phyloP scores from a whole-genome alignment of 2,329 filamentous ascomycete genomes.

The Pestalotiopsis sp. region DNA sequence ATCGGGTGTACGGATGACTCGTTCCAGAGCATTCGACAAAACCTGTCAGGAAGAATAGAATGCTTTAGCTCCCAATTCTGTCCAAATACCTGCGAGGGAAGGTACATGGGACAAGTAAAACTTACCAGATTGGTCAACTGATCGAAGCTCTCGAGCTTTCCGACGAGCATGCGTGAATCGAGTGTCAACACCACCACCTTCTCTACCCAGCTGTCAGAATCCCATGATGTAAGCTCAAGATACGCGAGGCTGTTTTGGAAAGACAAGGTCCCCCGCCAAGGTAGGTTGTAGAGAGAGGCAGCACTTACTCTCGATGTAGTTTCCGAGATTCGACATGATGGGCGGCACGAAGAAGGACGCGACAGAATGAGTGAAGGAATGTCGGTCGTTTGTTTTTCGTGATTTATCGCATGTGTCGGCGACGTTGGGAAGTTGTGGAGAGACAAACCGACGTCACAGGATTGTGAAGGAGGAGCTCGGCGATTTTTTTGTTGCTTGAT shows the following conservation, averaged over 20 bases:
- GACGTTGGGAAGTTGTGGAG: not conserved
- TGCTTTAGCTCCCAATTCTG: not conserved
- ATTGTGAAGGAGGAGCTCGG: not conserved
- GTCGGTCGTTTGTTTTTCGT: not conserved
- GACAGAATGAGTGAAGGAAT: not conserved
- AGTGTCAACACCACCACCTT: conserved; percentile 90
- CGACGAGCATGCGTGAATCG: conserved; percentile 85
- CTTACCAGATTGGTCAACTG: conserved; percentile 84
- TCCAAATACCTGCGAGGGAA: not conserved
- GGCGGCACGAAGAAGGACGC: not conserved
- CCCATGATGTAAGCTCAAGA: conserved; percentile 19
- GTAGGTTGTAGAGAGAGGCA: not conserved
- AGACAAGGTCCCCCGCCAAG: not conserved
- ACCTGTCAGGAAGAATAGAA: conserved; percentile 53
- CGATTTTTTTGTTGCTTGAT: too few species aligned
- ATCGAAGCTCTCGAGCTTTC: conserved; percentile 83
- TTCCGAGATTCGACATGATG: conserved; percentile 34
- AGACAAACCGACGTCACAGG: not conserved
- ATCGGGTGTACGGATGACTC: conserved; percentile 84
- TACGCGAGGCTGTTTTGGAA: conserved; percentile 7
- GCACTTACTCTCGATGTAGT: conserved; percentile 34
- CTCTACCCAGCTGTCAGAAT: conserved; percentile 59
- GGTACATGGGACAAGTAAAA: conserved; percentile 1
- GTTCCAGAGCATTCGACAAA: conserved; percentile 79
- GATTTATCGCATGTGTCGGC: not conserved